Conservation (phyloP, 192 early-diverging fungal genomes). For the Coemansia sp. region DNA sequence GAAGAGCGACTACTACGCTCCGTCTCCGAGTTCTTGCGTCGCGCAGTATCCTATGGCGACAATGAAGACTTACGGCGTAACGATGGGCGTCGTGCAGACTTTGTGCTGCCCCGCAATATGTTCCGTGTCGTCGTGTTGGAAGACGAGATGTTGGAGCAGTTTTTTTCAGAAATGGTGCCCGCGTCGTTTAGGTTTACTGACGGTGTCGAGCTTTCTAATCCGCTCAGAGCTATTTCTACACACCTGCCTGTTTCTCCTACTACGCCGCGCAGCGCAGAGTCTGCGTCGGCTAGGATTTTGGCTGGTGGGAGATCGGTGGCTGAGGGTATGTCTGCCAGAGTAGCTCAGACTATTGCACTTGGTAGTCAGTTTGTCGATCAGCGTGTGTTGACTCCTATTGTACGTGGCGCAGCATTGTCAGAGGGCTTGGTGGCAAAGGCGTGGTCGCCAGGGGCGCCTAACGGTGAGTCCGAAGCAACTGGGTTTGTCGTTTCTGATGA, state of each 20-base stretch:
- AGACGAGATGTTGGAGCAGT: slow-evolving; percentile 81
- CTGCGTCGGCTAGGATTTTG: slow-evolving; percentile 26
- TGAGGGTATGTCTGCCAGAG: slow-evolving; percentile 43
- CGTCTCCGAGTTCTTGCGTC: slow-evolving; percentile 34
- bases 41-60: slow-evolving; percentile 26
- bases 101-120: slow-evolving; percentile 44
- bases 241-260: slow-evolving; percentile 38
- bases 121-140: slow-evolving; percentile 83
- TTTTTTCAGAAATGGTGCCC: slow-evolving; percentile 64
- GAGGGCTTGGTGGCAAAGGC: background rate
- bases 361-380: slow-evolving; percentile 53
- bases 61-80: background rate
- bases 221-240: slow-evolving; percentile 42
- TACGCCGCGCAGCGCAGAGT: slow-evolving; percentile 19
- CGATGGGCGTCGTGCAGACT: slow-evolving; percentile 4
- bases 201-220: slow-evolving; percentile 49
- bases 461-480: background rate
- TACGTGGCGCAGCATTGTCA: slow-evolving; percentile 23
- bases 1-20: slow-evolving; percentile 52
- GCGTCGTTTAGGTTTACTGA: slow-evolving; percentile 51
- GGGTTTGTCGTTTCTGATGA: slow-evolving; percentile 6
- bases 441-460: background rate
- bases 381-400: slow-evolving; percentile 36
- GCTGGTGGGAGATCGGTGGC: slow-evolving; percentile 34
- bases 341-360: slow-evolving; percentile 51